Evolutionary conservation across 2,329 filamentous ascomycete species (phyloP), one percentile per base, ranked within the genome.

Genomic region (Colletotrichum siamense): DNA sequence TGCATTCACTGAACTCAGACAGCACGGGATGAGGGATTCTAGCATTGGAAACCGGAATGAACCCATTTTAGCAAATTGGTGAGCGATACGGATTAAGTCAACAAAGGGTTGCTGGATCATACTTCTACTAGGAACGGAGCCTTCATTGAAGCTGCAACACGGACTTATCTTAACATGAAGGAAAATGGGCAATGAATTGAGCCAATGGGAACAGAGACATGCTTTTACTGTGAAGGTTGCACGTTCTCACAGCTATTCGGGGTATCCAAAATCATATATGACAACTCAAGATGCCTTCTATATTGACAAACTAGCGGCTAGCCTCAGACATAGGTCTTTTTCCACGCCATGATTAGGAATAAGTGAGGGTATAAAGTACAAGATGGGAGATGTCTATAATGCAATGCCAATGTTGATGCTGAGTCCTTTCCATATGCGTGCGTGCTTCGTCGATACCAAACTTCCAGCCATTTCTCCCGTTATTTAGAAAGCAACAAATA

Each of bases 401-500:
- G 30, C 39, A 8, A 18, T n/a, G 28, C 34, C 30, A 49, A n/a
- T 49, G n/a, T 52, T 52, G 44, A 52, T 52, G 44, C 44, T 52
- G n/a, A 22, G 2, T 52, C 4, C 12, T 22, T 13, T 52, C 44
- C 44, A 52, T 52, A 13, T 24, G 44, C 44, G n/a, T 49, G 18
- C 44, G 44, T 52, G n/a, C 44, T 22, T 52, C 10, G 44, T 52
- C 44, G 10, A 24, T 52, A 22, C 44, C 44, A 52, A 3, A 52
- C 44, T 52, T 52, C 44, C n/a, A 6, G 44, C 5, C 9, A 22
- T 12, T 22, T 22, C 24, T 5, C n/a, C 18, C 8, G 15, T 9
- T 15, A 9, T 15, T 78, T 77, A 84, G 36, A 83, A 83, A 2
- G 78, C 79, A 3, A 77, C 79, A 8, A 61, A 36, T 12, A 82